Evolutionary conservation across 2,329 filamentous ascomycete genomes (phyloP), one percentile per base, ranked within the genome.

Genomic region (Penicillium rolfsii): DNA sequence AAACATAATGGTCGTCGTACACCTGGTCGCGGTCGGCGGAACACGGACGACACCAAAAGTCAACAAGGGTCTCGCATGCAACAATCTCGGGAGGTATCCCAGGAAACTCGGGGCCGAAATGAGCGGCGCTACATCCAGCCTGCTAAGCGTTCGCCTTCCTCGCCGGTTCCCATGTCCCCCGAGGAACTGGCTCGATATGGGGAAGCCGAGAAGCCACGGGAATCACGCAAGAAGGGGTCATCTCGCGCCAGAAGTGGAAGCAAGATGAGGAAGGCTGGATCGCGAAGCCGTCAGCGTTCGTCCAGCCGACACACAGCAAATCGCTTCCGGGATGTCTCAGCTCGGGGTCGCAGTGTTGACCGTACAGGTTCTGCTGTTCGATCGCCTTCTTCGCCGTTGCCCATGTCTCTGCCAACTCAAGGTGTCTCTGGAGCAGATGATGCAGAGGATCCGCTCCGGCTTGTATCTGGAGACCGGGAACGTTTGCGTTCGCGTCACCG

Each of bases 121-220:
- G 80, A 84, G 12, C 83, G 85, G 48, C 85, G 89, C 24, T 89
- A 88, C 65, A 92, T 89, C 64, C 89, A 87, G 71, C 86, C 90
- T 19, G 86, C 88, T 12, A 96, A 97, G 77, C 85, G 91, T 24
- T 97, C 94, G 1, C 94, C 94, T 0, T 96, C 92, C 1, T 97
- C 94, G 0, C 94, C 94, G 0, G 85, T 97, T 1, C 92, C 93
- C 3, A 97, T 97, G 93, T 96, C 93, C 3, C 93, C 93, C 0
- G 91, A 97, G 69, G 93, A 97, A 70, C 74, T 91, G 61, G 71
- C 77, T 53, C 71, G 73, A 48, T 81, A 80, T 5, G 80, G 77
- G 22, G 64, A 62, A 61, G 74, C 79, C 7, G 83, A 83, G 11
- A 79, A 74, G 24, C 80, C 79, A 35, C 78, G 83, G 24, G 80